Evolutionary conservation across 1,139 yeast genomes (phyloP).

Genomic region (Pichia sp.): DNA sequence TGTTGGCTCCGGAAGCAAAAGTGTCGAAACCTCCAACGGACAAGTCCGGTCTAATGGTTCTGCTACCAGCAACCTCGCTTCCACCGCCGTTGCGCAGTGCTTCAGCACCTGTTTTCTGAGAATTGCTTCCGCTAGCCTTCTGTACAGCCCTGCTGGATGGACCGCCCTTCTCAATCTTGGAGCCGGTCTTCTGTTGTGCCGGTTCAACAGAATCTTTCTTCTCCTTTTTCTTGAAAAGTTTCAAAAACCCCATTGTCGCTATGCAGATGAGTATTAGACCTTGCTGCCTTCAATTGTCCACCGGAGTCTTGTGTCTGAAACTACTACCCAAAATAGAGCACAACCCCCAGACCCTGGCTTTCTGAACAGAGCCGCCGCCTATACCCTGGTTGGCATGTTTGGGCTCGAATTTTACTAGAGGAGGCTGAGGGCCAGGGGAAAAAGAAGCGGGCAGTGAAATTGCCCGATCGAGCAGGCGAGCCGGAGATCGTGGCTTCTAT

Average conservation of each 20-base stretch:
- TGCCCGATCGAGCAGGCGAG: not conserved
- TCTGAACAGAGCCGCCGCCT: not conserved
- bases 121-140: too few species aligned
- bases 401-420: not conserved
- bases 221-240: constrained; percentile 21
- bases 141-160: not conserved
- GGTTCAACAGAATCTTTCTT: constrained; percentile 3
- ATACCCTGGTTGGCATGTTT: not conserved
- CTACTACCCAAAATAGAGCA: not conserved
- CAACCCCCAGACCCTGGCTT: not conserved
- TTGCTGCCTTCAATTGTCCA: not conserved
- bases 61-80: not conserved
- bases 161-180: not conserved
- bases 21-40: not conserved
- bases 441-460: not conserved
- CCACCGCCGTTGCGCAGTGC: too few species aligned
- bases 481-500: not conserved
- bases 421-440: not conserved
- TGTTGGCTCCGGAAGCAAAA: not conserved
- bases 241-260: constrained; percentile 21
- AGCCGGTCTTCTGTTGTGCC: not conserved
- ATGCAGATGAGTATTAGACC: not conserved
- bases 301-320: not conserved
- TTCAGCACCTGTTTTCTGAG: too few species aligned
- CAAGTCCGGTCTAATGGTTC: not conserved